A percentile compares a stretch with the other conserved stretches of the same genome.
These are phyloP conservation scores for Botryosphaeria agaves DNA, from an alignment of 2,329 filamentous ascomycete genomes.

Conservation along the genomic window DNA sequence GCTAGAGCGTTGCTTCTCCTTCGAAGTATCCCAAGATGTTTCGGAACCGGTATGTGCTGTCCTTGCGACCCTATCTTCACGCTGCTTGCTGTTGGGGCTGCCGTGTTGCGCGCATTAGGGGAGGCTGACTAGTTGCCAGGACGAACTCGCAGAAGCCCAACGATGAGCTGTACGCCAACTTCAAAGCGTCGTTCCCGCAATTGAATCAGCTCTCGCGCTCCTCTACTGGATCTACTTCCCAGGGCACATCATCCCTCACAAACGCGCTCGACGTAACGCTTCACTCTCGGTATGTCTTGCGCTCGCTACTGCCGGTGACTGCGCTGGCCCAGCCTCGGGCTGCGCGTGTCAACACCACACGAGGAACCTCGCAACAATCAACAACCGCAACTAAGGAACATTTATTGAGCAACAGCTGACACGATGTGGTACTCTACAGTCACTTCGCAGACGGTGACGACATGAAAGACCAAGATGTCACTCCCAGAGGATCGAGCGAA, in stretches of 20 bases:
- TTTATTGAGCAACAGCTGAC: constrained; percentile 8
- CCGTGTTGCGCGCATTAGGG: neutral
- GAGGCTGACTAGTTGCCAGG: constrained; percentile 22
- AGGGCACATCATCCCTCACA: constrained; percentile 17
- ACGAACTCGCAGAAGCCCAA: constrained; percentile 72
- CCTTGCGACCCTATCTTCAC: constrained; percentile 3
- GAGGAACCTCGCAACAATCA: neutral
- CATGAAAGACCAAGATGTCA: constrained; percentile 65
- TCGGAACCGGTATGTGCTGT: constrained; percentile 25
- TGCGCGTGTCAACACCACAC: too few species aligned
- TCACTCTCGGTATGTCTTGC: neutral
- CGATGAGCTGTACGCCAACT: constrained; percentile 68
- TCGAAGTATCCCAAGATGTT: constrained; percentile 23
- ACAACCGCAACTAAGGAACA: neutral
- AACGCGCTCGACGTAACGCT: constrained; percentile 28
- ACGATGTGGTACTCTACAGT: constrained; percentile 19
- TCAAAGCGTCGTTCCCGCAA: constrained; percentile 69
- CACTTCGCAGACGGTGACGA: constrained; percentile 28
- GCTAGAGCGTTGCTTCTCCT: constrained; percentile 9
- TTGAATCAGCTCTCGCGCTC: constrained; percentile 30
- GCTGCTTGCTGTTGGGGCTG: constrained; percentile 8
- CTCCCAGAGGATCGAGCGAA: constrained; percentile 62
- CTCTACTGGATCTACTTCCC: constrained; percentile 26
- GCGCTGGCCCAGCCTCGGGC: too few species aligned
- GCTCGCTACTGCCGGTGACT: too few species aligned